Evolutionary conservation across 331 rosid genomes (phyloP).

Genomic region (Acacia pycnantha): DNA sequence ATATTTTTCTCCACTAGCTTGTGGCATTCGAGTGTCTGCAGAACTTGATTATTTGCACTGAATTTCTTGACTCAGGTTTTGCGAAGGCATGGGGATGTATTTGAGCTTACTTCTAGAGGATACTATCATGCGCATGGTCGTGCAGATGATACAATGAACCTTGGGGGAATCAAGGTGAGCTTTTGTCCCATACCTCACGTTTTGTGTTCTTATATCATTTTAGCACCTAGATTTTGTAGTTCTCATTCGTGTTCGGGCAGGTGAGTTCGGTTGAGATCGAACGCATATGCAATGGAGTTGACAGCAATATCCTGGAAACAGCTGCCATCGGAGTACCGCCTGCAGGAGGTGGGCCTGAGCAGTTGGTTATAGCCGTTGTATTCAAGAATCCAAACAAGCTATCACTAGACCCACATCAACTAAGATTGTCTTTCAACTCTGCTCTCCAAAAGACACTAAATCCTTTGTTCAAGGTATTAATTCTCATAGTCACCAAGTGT

Average conservation of each 20-base stretch:
- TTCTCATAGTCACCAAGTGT: slow-evolving; percentile 15
- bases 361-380: slow-evolving; percentile 70
- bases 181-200: neutral
- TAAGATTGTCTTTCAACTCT: slow-evolving; percentile 67
- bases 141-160: slow-evolving; percentile 97
- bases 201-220: neutral
- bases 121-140: slow-evolving; percentile 97
- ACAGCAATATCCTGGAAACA: slow-evolving; percentile 65
- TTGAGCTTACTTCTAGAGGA: slow-evolving; percentile 76
- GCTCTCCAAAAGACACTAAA: slow-evolving; percentile 88
- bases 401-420: slow-evolving; percentile 43
- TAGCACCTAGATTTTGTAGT: neutral
- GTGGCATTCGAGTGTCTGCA: neutral
- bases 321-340: slow-evolving; percentile 95
- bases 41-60: slow-evolving; percentile 13
- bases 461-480: slow-evolving; percentile 79
- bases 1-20: slow-evolving; percentile 24
- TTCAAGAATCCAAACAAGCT: slow-evolving; percentile 44
- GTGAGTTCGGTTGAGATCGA: slow-evolving; percentile 97
- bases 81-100: slow-evolving; percentile 94
- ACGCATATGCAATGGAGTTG: slow-evolving; percentile 80
- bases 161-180: slow-evolving; percentile 93
- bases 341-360: slow-evolving; percentile 87
- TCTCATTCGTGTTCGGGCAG: slow-evolving; percentile 41
- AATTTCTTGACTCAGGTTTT: slow-evolving; percentile 52